Conservation (phyloP, 805 yeast genomes). For the Candida chauliodis region DNA sequence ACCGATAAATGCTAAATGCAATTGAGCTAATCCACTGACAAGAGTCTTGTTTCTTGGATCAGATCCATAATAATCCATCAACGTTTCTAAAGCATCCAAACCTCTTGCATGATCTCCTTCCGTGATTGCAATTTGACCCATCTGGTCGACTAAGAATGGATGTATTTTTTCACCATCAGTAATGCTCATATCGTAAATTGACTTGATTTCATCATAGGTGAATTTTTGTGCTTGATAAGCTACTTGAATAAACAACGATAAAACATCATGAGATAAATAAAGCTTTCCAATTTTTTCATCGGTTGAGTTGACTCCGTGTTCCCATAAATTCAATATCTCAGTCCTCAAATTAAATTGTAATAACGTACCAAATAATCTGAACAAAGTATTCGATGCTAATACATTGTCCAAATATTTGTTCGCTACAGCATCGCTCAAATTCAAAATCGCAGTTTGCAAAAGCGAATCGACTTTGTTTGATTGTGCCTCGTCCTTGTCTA, state of each 20-base stretch:
- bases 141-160: constrained; percentile 58
- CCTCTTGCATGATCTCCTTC: constrained; percentile 67
- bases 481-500: constrained; percentile 35
- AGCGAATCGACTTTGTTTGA: constrained; percentile 26
- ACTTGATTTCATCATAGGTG: constrained; percentile 56
- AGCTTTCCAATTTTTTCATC: constrained; percentile 25
- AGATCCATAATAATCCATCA: constrained; percentile 49
- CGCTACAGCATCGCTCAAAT: constrained; percentile 26
- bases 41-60: constrained; percentile 19
- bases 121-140: constrained; percentile 68
- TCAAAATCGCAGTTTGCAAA: constrained; percentile 30
- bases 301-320: constrained; percentile 49
- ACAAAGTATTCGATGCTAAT: constrained; percentile 20
- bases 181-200: constrained; percentile 48
- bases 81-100: constrained; percentile 55
- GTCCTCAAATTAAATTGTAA: constrained; percentile 53
- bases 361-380: constrained; percentile 31
- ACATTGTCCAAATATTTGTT: constrained; percentile 26
- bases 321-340: constrained; percentile 72
- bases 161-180: constrained; percentile 26
- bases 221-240: constrained; percentile 59
- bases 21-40: constrained; percentile 59
- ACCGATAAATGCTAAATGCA: constrained; percentile 77
- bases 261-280: constrained; percentile 61
- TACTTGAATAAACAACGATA: constrained; percentile 66